Base-by-base conservation (phyloP, 75 land plant genomes). In the Chamaecyparis obtusa region DNA sequence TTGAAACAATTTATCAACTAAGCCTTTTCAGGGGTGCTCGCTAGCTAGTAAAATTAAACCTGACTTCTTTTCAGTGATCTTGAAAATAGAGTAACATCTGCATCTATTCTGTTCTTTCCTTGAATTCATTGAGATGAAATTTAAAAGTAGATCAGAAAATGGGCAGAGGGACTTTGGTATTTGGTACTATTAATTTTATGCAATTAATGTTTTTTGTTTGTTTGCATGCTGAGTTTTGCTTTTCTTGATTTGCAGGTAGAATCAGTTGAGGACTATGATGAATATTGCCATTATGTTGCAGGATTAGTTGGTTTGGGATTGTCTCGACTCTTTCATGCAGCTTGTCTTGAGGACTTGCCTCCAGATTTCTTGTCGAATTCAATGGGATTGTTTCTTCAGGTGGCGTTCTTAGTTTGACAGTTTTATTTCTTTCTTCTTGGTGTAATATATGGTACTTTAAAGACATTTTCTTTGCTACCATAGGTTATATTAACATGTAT, bases 191-290 rank as follows among this genome's bases (percentile, higher is more conserved):
- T 11, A 72, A 19, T 72, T 72, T 10, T 3, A 44, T 44, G 37
- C 51, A 80, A 46, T 46, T 10, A n/a, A 81, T 81, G 27, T 21
- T 81, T 81, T 44, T 1, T n/a, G 13, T 81, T 46, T 81, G 27
- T 46, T 46, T 81, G 6, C 32, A 44, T n/a, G 51, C 10, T 81
- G 46, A 46, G 3, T 81, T 44, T n/a, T 46, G n/a, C 83, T 81
- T 81, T 56, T 39, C 69, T 35, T 84, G 69, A 30, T n/a, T 57
- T 89, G 75, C 93, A 39, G 41, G 41, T 39, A 39, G 41, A 39
- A 39, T 2, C 1, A 39, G 41, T 39, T 39, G 41, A 39, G 41
- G 41, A 39, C 41, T 39, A 39, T 39, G 41, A 39, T 39, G 41
- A 39, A 39, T 39, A 39, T 39, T 39, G 41, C 2, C 41, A 39